Evolutionary conservation across 2,329 filamentous ascomycete species (phyloP), one percentile per base, ranked within the genome.

Genomic region (Paecilomyces niveus): DNA sequence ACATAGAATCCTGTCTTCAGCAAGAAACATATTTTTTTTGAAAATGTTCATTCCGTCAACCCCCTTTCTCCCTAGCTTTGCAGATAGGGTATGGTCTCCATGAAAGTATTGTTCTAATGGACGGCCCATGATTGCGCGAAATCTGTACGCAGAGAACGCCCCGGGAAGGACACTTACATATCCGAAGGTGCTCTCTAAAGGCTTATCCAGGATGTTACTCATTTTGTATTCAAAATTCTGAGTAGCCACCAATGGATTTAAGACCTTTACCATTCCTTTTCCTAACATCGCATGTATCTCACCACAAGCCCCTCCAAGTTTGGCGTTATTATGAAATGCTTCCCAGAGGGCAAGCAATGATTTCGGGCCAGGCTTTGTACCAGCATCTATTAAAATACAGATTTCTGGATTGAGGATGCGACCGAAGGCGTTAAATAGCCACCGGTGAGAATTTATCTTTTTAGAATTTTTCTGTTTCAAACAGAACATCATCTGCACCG

Each of bases 21-120:
- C 94, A 86, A 99, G 93, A 84, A 97, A 99, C 94, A 99, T 99
- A 85, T 99, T 99, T 86, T 97, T 97, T 83, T 97, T 97, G 89
- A 99, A 99, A 76, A 99, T 97, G 80, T 97, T 97, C 94, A 97
- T 97, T 68, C 93, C 94, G 73, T 99, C 94, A 67, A 99, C 97
- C 85, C 94, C 94, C 84, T 99, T 99, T 81, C 96, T 96, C 68
- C 93, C 93, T 58, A 97, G 86, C 67, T 93, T 87, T 78, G 94
- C 94, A 59, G 94, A 96, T 33, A 97, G 84, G 0, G 94, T 97
- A 78, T 97, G 94, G 72, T 99, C 94, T 83, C 94, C 94, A 76
- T 97, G 94, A 86, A 99, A 99, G 80, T 99, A 99, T 79, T 99
- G 94, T 76, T 97, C 93, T 26, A 99, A 81, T 31, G 94, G 94